Conservation (phyloP, 192 early-diverging fungal species). For the Umbelopsis sp. region DNA sequence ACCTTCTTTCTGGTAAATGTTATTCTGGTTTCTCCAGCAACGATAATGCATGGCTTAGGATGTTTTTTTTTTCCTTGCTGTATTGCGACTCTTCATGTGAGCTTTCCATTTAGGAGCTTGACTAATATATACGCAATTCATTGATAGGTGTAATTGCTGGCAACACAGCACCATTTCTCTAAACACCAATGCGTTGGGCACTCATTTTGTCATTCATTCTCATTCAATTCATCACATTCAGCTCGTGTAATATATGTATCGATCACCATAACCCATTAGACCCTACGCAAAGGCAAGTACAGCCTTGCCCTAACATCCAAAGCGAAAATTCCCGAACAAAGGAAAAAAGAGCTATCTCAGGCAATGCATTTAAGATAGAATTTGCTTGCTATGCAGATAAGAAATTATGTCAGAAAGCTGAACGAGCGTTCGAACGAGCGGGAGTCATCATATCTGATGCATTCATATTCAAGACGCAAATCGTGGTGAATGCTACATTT, state of each 20-base stretch:
- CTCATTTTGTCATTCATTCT: not conserved
- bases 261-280: conserved; percentile 22
- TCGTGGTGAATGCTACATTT: conserved; percentile 45
- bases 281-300: not conserved
- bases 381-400: conserved; percentile 22
- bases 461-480: conserved; percentile 23
- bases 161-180: not conserved
- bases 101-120: no score
- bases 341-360: not conserved
- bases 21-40: no score
- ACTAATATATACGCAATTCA: no score
- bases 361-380: conserved; percentile 14
- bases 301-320: not conserved
- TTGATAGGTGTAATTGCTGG: no score
- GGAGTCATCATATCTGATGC: conserved; percentile 30
- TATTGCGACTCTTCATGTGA: no score
- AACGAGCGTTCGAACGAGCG: conserved; percentile 31
- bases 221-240: not conserved
- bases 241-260: conserved; percentile 11
- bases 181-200: not conserved
- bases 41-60: no score
- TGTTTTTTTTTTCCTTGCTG: no score
- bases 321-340: not conserved
- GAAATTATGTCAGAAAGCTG: conserved; percentile 29
- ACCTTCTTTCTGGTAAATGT: no score